Percentiles rank a stretch among this genome's conserved stretches.
Conservation (phyloP, 139 green algal genomes). For the Helicosporidium sp. region DNA sequence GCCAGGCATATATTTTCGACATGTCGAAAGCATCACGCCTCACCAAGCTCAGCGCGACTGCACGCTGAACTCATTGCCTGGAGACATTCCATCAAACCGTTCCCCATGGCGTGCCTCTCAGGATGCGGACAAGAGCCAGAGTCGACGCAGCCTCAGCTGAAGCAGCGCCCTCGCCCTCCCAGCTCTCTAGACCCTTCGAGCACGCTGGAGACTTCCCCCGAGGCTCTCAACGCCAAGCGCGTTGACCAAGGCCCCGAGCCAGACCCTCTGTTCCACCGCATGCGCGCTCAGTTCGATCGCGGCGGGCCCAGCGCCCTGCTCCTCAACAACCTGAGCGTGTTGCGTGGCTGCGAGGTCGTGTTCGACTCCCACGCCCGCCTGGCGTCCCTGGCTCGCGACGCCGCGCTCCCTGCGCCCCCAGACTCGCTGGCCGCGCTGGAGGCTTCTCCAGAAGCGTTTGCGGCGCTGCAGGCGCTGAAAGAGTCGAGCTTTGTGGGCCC, state of each 20-base stretch:
- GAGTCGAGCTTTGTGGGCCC: not conserved
- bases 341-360: constrained; percentile 41
- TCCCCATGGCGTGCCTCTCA: not conserved
- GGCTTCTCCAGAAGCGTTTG: not conserved
- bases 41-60: not conserved
- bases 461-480: not conserved
- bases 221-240: constrained; percentile 55
- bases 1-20: too few relatives aligned
- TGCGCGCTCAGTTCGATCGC: constrained; percentile 71
- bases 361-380: constrained; percentile 44
- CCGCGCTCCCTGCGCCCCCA: not conserved
- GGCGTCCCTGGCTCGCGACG: not conserved
- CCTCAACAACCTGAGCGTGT: constrained; percentile 52
- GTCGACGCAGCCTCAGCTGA: too few relatives aligned
- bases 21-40: not conserved
- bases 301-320: constrained; percentile 49
- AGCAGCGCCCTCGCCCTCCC: too few relatives aligned
- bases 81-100: not conserved
- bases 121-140: too few relatives aligned
- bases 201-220: constrained; percentile 40
- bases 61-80: not conserved
- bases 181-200: too few relatives aligned
- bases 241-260: constrained; percentile 46
- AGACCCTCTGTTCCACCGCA: constrained; percentile 70
- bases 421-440: not conserved